Percentiles rank a stretch among this genome's conserved stretches.
phyloP scores from a whole-genome alignment of 768 basidiomycete genomes.

The Trametes cingulata region DNA sequence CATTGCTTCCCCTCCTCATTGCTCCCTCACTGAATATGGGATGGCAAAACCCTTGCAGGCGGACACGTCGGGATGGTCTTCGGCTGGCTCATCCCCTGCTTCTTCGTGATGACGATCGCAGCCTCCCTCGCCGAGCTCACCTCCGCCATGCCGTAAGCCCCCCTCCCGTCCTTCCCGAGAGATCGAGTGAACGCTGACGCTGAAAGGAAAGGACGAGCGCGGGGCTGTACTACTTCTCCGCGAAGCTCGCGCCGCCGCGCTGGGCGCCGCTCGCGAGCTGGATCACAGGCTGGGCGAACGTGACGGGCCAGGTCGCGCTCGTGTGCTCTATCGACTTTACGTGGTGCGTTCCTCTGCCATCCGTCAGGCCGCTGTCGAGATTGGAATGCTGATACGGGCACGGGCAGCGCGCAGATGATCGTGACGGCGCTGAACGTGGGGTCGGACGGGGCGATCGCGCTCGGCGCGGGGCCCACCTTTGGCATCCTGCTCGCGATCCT shows the following conservation, averaged over 20 bases:
- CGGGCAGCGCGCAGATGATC: conserved; percentile 69
- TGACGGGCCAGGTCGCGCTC: conserved; percentile 68
- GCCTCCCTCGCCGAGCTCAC: conserved; percentile 73
- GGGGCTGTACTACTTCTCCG: conserved; percentile 77
- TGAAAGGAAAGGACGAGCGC: conserved; percentile 60
- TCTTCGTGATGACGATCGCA: conserved; percentile 68
- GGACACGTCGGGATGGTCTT: conserved; percentile 79
- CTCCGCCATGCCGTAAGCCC: conserved; percentile 73
- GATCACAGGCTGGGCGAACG: conserved; percentile 74
- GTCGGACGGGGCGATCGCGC: conserved; percentile 51
- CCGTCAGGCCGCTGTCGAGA: neutral
- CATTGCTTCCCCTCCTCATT: neutral
- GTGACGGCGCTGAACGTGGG: conserved; percentile 66
- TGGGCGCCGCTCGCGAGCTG: conserved; percentile 65
- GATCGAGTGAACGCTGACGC: neutral
- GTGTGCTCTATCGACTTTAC: conserved; percentile 78
- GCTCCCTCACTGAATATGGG: no score
- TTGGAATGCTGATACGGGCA: neutral
- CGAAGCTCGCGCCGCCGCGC: conserved; percentile 65
- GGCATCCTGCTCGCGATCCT: conserved; percentile 67
- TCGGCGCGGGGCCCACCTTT: conserved; percentile 63
- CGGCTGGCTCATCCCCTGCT: conserved; percentile 72
- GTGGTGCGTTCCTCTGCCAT: conserved; percentile 39
- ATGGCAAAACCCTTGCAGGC: conserved; percentile 39
- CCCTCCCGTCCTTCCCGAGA: neutral